phyloP scores from a whole-genome alignment of 192 early-diverging fungal genomes.

The Dispira parvispora region DNA sequence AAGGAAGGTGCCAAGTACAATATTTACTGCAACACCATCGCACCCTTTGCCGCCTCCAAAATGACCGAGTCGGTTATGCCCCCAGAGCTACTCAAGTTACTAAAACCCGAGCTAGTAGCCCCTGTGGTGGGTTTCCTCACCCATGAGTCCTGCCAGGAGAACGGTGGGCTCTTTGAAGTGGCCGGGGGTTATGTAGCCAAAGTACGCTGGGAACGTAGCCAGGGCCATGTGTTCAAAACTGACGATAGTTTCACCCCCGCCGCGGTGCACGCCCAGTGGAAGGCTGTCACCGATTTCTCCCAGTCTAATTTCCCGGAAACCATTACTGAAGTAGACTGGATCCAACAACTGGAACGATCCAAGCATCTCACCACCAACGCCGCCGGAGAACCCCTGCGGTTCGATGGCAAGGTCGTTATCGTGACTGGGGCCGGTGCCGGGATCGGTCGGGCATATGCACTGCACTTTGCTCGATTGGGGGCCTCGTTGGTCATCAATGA shows the following conservation, averaged over 20 bases:
- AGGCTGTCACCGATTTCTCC: slow-evolving; percentile 57
- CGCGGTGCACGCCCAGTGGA: slow-evolving; percentile 59
- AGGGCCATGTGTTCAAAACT: slow-evolving; percentile 81
- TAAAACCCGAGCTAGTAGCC: slow-evolving; percentile 95
- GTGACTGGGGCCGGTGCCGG: slow-evolving; percentile 88
- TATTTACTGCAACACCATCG: slow-evolving; percentile 85
- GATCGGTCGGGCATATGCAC: slow-evolving; percentile 80
- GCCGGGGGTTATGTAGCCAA: slow-evolving; percentile 83
- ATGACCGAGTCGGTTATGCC: slow-evolving; percentile 98
- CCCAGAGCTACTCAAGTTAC: slow-evolving; percentile 79
- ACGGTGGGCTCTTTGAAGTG: slow-evolving; percentile 81
- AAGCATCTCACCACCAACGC: slow-evolving; percentile 46
- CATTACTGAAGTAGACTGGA: slow-evolving; percentile 69
- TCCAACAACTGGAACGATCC: slow-evolving; percentile 59
- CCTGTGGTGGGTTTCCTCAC: slow-evolving; percentile 87
- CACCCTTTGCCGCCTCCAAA: slow-evolving; percentile 88
- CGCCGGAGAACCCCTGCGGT: slow-evolving; percentile 37
- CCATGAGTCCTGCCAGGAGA: slow-evolving; percentile 71
- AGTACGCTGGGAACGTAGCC: slow-evolving; percentile 77
- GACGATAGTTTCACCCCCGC: slow-evolving; percentile 73
- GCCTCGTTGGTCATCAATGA: slow-evolving; percentile 90
- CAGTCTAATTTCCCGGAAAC: slow-evolving; percentile 41
- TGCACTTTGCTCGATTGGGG: slow-evolving; percentile 67
- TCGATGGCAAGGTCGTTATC: slow-evolving; percentile 64
- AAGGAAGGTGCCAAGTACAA: slow-evolving; percentile 90